Evolutionary conservation across 495 filamentous ascomycete species (phyloP), one percentile per base, ranked within the genome.

Genomic region (Alectoria sarmentosa): DNA sequence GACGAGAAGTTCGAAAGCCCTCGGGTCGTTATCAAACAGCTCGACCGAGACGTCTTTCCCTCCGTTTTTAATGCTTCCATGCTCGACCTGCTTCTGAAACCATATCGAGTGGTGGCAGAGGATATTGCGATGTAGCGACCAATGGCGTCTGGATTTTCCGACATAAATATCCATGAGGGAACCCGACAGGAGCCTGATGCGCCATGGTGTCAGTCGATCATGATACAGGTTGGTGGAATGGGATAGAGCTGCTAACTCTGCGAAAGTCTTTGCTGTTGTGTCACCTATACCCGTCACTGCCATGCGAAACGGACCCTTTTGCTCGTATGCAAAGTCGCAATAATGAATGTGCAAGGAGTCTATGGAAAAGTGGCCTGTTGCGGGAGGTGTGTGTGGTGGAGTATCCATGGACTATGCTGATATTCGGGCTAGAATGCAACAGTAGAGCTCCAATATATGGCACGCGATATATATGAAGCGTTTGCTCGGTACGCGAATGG

Each of bases 1-100:
- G 19, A 81, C 76, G n/a, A 81, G 69, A 49, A 81, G 69, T 62
- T 79, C 79, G 65, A 81, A 81, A 13, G 78, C 79, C 7, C 70
- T 60, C 4, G 79, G 75, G 60, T 78, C 76, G 30, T 77, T 71
- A 23, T 79, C 74, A 23, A 69, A 69, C 8, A 81, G 69, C 48
- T 80, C 76, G 32, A 80, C 68, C 38, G 52, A 55, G 52, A 55
- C 28, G 2, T 34, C 52, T 21, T 61, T 72, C 34, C 65, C 62
- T 9, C 57, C 56, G 61, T 73, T 72, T 34, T 69, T 68, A 57
- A 71, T 69, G 11, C 62, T 66, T 6, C 71, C 72, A 28, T 65
- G 66, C 15, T 69, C 68, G n/a, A 76, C 69, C 59, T 79, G 77
- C 38, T 70, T 61, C 44, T 74, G 70, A 54, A 81, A 77, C 59